A percentile compares a stretch with the other conserved stretches of the same genome.
Evolutionary conservation across 1,284 basidiomycete genomes (phyloP).

Genomic region (Irpex rosettiformis): DNA sequence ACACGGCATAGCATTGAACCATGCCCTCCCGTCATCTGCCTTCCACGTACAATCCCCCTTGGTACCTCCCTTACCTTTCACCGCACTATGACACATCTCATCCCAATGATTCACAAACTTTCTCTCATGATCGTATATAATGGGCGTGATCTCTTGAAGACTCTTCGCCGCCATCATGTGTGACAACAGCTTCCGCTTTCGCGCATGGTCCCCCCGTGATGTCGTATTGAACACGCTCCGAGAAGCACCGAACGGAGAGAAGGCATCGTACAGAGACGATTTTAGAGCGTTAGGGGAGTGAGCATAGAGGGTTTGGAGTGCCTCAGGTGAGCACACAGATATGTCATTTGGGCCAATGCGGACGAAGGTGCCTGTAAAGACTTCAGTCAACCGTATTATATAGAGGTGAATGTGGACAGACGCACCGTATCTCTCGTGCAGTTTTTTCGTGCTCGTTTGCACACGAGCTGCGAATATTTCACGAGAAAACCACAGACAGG

Average conservation of each 20-base stretch:
- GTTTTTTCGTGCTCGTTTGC: conserved; percentile 60
- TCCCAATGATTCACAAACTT: not conserved
- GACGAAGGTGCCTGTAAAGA: conserved; percentile 57
- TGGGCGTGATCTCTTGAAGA: not conserved
- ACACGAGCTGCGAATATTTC: conserved; percentile 36
- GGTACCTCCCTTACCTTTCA: not conserved
- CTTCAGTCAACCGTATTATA: not conserved
- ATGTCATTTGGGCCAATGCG: conserved; percentile 73
- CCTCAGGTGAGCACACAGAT: conserved; percentile 76
- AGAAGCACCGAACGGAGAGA: conserved; percentile 50
- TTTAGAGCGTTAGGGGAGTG: conserved; percentile 75
- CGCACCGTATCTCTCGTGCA: conserved; percentile 72
- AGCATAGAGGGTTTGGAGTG: conserved; percentile 67
- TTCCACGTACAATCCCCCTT: not conserved
- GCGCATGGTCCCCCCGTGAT: not conserved
- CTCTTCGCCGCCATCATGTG: not conserved
- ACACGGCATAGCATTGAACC: not conserved
- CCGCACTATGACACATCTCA: not conserved
- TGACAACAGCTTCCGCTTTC: not conserved
- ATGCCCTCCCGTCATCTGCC: not conserved
- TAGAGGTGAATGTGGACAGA: not conserved
- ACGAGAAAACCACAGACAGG: conserved; percentile 62
- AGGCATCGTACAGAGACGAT: conserved; percentile 64
- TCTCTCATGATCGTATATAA: not conserved
- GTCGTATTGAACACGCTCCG: not conserved